Evolutionary conservation across 148 eudicot species (phyloP).

Genomic region (Persicaria tinctoria): DNA sequence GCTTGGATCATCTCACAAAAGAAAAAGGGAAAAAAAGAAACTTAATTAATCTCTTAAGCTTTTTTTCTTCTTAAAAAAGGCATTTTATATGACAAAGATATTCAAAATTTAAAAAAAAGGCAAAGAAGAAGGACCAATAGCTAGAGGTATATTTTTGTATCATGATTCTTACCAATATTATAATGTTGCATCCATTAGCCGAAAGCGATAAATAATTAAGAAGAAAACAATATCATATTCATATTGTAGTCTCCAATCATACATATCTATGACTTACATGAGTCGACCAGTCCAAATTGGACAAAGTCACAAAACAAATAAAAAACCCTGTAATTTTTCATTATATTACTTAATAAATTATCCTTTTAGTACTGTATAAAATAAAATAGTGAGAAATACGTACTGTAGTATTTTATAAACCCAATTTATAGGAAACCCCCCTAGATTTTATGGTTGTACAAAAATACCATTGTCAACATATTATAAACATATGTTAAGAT

Average conservation of each 20-base stretch:
- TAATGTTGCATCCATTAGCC: neutral
- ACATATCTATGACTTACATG: neutral
- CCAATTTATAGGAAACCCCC: no score
- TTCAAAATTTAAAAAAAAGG: neutral
- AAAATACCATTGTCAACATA: no score
- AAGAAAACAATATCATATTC: neutral
- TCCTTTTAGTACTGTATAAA: no score
- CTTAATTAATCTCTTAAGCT: neutral
- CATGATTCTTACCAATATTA: neutral
- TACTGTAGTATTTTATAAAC: no score
- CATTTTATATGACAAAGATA: neutral
- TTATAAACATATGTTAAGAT: no score
- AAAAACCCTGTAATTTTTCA: neutral
- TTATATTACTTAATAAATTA: neutral
- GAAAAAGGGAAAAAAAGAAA: neutral
- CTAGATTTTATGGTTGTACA: no score
- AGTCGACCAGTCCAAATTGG: neutral
- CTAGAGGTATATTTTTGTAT: neutral
- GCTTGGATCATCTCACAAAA: neutral
- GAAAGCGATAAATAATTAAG: neutral
- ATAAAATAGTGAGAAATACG: no score
- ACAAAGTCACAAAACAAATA: neutral
- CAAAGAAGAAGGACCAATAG: neutral
- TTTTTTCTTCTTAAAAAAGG: neutral
- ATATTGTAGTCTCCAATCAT: neutral